Evolutionary conservation across 192 early-diverging fungal genomes (phyloP).

Genomic region (Entomortierella parvispora): DNA sequence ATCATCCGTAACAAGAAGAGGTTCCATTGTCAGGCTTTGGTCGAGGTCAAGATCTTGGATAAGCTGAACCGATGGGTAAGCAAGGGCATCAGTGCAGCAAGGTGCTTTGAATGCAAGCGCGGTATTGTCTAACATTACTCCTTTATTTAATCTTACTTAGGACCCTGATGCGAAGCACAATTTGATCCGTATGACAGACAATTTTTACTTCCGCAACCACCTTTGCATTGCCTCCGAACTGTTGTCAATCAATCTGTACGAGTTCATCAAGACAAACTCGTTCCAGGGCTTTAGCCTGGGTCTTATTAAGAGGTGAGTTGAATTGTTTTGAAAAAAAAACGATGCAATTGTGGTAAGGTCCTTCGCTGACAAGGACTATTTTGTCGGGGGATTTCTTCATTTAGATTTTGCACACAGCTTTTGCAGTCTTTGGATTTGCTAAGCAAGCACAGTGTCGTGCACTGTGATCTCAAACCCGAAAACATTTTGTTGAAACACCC

Average conservation of each 20-base stretch:
- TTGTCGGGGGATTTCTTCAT: constrained; percentile 18
- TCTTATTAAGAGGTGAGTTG: constrained; percentile 59
- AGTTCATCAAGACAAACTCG: constrained; percentile 93
- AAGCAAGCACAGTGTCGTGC: constrained; percentile 80
- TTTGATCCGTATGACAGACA: constrained; percentile 88
- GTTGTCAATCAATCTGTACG: constrained; percentile 95
- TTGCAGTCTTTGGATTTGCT: constrained; percentile 84
- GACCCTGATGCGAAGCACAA: constrained; percentile 84
- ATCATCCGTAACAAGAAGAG: constrained; percentile 96
- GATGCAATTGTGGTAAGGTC: constrained; percentile 60
- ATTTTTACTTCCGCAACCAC: constrained; percentile 96
- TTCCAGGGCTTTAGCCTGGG: constrained; percentile 89
- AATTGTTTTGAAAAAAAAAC: too few relatives aligned
- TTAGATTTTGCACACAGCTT: constrained; percentile 84
- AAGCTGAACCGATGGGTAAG: constrained; percentile 81
- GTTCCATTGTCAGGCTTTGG: constrained; percentile 94
- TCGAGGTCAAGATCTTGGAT: constrained; percentile 95
- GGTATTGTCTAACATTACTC: neutral
- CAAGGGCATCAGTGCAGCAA: neutral
- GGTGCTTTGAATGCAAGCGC: neutral
- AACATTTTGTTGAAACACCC: constrained; percentile 87
- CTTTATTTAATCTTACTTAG: constrained; percentile 50
- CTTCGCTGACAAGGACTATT: neutral
- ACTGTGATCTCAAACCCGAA: constrained; percentile 98
- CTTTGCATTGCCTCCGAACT: constrained; percentile 95